A percentile compares a stretch with the other conserved stretches of the same genome.
Evolutionary conservation across 371 early-diverging fungal species (phyloP).

Genomic region (Rhizopus stolonifer): DNA sequence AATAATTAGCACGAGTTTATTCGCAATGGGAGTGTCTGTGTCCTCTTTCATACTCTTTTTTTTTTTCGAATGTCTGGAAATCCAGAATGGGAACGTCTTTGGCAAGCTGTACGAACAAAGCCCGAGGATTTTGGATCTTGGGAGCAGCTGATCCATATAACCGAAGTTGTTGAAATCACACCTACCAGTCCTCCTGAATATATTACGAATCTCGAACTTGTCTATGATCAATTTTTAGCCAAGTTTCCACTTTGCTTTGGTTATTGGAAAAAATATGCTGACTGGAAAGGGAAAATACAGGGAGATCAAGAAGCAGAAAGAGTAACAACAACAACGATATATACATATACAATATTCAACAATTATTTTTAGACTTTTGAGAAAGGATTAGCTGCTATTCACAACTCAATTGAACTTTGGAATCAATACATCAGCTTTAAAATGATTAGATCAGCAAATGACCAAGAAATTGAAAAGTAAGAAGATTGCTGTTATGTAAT

Average conservation of each 20-base stretch:
- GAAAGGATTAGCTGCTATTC: conserved; percentile 61
- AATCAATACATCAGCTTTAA: conserved; percentile 65
- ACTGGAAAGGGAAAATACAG: conserved; percentile 49
- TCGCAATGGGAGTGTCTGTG: background rate
- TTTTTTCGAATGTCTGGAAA: background rate
- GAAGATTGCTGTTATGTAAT: background rate
- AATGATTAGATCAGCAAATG: conserved; percentile 45
- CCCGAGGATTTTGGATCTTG: conserved; percentile 63
- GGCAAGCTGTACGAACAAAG: conserved; percentile 48
- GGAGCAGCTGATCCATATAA: conserved; percentile 58
- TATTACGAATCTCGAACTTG: conserved; percentile 42
- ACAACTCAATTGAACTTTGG: conserved; percentile 70
- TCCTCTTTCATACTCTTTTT: background rate
- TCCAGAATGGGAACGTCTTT: conserved; percentile 49
- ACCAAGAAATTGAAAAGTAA: conserved; percentile 59
- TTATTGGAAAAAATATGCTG: conserved; percentile 79
- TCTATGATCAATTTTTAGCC: conserved; percentile 62
- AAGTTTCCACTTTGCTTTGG: conserved; percentile 75
- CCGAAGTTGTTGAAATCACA: conserved; percentile 48
- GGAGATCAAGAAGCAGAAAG: conserved; percentile 59
- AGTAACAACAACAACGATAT: conserved; percentile 27
- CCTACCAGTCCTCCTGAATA: conserved; percentile 34
- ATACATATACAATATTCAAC: too few species aligned
- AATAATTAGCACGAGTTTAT: too few species aligned
- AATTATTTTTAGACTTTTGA: conserved; percentile 54